Conservation (phyloP, 345 rosid species). For the Theobroma cacao region DNA sequence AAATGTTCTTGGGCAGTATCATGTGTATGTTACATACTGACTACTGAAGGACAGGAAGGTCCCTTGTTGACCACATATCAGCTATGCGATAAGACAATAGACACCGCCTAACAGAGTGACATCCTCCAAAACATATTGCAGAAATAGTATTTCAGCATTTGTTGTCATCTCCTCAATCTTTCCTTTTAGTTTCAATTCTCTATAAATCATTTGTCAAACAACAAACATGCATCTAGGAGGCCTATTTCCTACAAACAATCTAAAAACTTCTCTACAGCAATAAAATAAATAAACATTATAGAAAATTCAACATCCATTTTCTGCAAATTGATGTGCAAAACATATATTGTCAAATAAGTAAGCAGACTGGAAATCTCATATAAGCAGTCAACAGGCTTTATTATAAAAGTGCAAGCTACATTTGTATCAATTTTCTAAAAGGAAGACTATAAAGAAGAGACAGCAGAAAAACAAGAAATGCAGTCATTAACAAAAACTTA, state of each 20-base stretch:
- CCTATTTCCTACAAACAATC: background rate
- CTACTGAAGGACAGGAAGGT: background rate
- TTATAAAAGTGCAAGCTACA: background rate
- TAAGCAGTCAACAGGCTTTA: background rate
- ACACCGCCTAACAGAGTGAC: background rate
- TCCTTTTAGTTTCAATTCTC: background rate
- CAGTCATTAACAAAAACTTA: conserved; percentile 12
- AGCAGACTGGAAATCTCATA: background rate
- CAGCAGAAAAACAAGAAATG: background rate
- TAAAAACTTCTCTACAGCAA: background rate
- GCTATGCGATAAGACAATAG: background rate
- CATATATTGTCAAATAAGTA: background rate
- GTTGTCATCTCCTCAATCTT: background rate
- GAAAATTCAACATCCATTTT: background rate
- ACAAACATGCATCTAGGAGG: background rate
- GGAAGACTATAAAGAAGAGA: background rate
- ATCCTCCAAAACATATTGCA: background rate
- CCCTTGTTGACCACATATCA: too few species aligned
- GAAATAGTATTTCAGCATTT: background rate
- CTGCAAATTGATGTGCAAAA: background rate
- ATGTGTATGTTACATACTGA: background rate
- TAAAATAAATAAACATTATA: background rate
- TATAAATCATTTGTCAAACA: background rate
- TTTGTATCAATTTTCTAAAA: background rate
- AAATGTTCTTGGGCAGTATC: background rate